Percentiles rank a stretch among this genome's conserved stretches.
Evolutionary conservation across 257 asterid species (phyloP).

Genomic region (Ocimum tenuiflorum): DNA sequence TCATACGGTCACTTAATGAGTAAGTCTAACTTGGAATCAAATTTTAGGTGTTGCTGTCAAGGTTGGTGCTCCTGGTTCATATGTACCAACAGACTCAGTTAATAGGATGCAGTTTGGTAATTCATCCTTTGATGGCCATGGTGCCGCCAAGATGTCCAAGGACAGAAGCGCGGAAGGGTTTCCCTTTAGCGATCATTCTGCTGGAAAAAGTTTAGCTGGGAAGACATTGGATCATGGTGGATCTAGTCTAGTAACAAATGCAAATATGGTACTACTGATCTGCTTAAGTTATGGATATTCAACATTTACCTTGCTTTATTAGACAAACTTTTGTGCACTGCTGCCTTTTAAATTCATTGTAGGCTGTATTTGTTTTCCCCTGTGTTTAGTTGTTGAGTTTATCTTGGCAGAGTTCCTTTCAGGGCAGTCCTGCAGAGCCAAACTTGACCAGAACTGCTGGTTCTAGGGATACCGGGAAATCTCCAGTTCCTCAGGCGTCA

Average conservation of each 20-base stretch:
- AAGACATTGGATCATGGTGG: slow-evolving; percentile 58
- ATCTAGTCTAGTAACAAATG: slow-evolving; percentile 35
- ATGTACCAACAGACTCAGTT: slow-evolving; percentile 52
- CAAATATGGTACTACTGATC: slow-evolving; percentile 43
- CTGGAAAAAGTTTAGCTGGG: slow-evolving; percentile 47
- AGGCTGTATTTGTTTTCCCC: slow-evolving; percentile 13
- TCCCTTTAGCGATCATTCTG: slow-evolving; percentile 45
- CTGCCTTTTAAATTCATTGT: slow-evolving; percentile 2
- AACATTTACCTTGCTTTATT: slow-evolving; percentile 7
- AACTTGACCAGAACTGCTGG: slow-evolving; percentile 42
- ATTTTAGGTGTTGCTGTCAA: slow-evolving; percentile 53
- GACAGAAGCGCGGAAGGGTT: slow-evolving; percentile 57
- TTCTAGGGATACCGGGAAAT: slow-evolving; percentile 79
- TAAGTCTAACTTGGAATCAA: slow-evolving; percentile 15
- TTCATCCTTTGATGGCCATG: slow-evolving; percentile 62
- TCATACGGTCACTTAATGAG: slow-evolving; percentile 11
- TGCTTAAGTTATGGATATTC: slow-evolving; percentile 1
- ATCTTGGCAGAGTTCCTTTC: slow-evolving; percentile 43
- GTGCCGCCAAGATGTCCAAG: slow-evolving; percentile 54
- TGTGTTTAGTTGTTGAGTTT: slow-evolving; percentile 16
- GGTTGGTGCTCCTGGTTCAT: slow-evolving; percentile 50
- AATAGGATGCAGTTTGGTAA: slow-evolving; percentile 58
- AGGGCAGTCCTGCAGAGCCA: slow-evolving; percentile 49
- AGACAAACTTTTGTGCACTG: not conserved
- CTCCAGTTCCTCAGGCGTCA: slow-evolving; percentile 55